Evolutionary conservation across 2,329 filamentous ascomycete genomes (phyloP).

Genomic region (Xylaria sp.): DNA sequence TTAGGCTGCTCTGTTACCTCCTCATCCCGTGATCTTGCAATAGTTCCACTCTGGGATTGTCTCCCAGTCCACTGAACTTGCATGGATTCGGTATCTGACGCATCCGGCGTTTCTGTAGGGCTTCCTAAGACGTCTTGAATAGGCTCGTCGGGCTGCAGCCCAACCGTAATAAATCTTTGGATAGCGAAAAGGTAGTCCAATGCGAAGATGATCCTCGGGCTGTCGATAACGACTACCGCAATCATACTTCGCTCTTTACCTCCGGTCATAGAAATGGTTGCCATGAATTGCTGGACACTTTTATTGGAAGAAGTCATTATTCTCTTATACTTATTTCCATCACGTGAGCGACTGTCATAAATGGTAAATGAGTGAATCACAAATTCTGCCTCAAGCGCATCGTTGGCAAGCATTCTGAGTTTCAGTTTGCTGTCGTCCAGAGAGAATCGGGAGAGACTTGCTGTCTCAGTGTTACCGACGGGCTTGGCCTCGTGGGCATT

Average conservation of each 20-base stretch:
- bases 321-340: constrained; percentile 95
- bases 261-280: constrained; percentile 90
- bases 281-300: constrained; percentile 97
- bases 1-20: constrained; percentile 52
- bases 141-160: constrained; percentile 72
- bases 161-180: constrained; percentile 81
- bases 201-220: constrained; percentile 92
- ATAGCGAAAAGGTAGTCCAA: constrained; percentile 95
- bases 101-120: constrained; percentile 65
- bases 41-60: constrained; percentile 48
- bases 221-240: constrained; percentile 92
- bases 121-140: constrained; percentile 62
- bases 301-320: constrained; percentile 98
- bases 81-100: constrained; percentile 69
- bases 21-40: constrained; percentile 40
- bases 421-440: constrained; percentile 93
- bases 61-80: constrained; percentile 57
- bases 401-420: constrained; percentile 90
- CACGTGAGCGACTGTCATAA: constrained; percentile 85
- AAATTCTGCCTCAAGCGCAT: constrained; percentile 90
- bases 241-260: constrained; percentile 84
- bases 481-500: constrained; percentile 79
- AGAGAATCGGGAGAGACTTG: constrained; percentile 92
- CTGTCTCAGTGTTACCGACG: constrained; percentile 78
- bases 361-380: constrained; percentile 95